A percentile compares a stretch with the other conserved stretches of the same genome.
Conservation (phyloP, 2,329 filamentous ascomycete species). For the Aspergillus sp. region DNA sequence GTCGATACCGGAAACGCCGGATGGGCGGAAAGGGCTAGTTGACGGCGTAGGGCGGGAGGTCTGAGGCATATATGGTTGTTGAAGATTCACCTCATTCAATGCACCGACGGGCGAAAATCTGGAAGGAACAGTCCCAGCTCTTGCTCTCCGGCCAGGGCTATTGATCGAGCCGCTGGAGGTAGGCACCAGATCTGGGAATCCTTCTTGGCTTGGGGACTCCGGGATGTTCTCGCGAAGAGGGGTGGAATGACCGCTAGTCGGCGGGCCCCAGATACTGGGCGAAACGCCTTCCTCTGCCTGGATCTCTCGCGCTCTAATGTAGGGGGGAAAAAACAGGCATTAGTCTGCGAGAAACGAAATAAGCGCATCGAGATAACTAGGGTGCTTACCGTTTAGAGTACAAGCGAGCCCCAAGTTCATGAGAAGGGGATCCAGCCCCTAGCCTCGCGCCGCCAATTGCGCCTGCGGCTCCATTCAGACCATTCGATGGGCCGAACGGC, state of each 20-base stretch:
- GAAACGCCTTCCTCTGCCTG: slow-evolving; percentile 92
- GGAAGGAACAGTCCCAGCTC: slow-evolving; percentile 94
- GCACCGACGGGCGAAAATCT: slow-evolving; percentile 79
- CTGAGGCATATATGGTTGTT: slow-evolving; percentile 66
- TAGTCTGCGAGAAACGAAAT: slow-evolving; percentile 7
- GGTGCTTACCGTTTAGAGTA: slow-evolving; percentile 84
- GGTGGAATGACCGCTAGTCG: slow-evolving; percentile 93
- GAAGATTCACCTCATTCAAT: slow-evolving; percentile 58
- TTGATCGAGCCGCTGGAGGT: slow-evolving; percentile 67
- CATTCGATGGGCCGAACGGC: slow-evolving; percentile 69
- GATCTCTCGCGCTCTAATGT: slow-evolving; percentile 81
- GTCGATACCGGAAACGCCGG: slow-evolving; percentile 43
- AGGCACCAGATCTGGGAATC: slow-evolving; percentile 85
- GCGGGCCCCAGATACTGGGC: slow-evolving; percentile 83
- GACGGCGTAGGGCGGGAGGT: slow-evolving; percentile 83
- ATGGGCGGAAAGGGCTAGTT: slow-evolving; percentile 81
- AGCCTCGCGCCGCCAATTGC: slow-evolving; percentile 65
- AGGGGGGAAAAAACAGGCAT: slow-evolving; percentile 5
- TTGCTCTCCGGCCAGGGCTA: slow-evolving; percentile 71
- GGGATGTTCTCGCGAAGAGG: slow-evolving; percentile 96
- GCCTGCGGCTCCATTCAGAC: slow-evolving; percentile 55
- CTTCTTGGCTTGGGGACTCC: slow-evolving; percentile 88
- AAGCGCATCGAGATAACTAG: not conserved
- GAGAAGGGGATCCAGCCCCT: slow-evolving; percentile 93
- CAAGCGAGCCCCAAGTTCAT: slow-evolving; percentile 78